Percentiles rank a stretch among this genome's conserved stretches.
Evolutionary conservation across 441 rosid genomes (phyloP).

Genomic region (Aleurites moluccanus): DNA sequence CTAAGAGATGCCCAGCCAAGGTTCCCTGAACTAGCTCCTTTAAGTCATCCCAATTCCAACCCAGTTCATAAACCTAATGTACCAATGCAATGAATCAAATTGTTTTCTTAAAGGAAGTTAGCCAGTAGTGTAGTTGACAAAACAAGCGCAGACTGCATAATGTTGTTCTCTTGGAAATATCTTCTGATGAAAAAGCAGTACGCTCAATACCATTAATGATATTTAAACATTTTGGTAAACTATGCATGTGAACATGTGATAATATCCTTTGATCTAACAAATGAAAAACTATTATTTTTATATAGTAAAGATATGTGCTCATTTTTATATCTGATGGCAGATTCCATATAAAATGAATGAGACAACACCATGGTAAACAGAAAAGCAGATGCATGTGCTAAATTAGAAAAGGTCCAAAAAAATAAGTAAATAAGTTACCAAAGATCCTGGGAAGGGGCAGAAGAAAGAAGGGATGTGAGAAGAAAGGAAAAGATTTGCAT

Average conservation of each 20-base stretch:
- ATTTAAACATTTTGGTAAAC: neutral
- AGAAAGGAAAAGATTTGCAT: conserved; percentile 5
- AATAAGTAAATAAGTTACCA: neutral
- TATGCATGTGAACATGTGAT: neutral
- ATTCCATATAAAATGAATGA: neutral
- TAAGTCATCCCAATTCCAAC: conserved; percentile 92
- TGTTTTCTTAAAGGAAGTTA: neutral
- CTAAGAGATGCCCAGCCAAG: conserved; percentile 87
- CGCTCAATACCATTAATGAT: neutral
- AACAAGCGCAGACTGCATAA: neutral
- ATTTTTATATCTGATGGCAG: neutral
- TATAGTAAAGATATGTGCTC: neutral
- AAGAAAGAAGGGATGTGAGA: neutral
- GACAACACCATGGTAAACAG: neutral
- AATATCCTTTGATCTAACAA: neutral
- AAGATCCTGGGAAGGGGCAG: neutral
- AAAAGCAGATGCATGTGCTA: neutral
- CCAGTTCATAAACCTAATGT: conserved; percentile 78
- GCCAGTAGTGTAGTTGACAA: neutral
- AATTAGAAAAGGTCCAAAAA: neutral
- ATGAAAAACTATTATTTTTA: neutral
- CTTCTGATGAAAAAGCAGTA: neutral
- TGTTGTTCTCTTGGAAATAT: neutral
- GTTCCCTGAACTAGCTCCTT: conserved; percentile 80
- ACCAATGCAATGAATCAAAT: conserved; percentile 23